Conservation (phyloP, 768 basidiomycete species). For the Phaffia australis region DNA sequence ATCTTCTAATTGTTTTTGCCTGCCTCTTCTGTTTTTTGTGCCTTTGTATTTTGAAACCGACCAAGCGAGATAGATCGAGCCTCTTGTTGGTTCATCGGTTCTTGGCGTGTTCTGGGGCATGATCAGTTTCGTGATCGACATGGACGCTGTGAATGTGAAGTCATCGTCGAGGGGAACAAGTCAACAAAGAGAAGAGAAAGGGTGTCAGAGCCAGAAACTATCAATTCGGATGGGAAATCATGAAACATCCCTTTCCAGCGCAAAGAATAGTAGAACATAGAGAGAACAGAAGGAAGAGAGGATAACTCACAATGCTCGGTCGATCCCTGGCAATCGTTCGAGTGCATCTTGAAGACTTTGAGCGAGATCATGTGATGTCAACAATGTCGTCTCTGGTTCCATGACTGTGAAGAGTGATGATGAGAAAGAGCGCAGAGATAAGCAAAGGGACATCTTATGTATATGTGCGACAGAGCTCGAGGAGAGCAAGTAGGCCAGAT, state of each 20-base stretch:
- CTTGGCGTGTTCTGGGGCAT: constrained; percentile 28
- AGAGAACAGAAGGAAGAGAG: neutral
- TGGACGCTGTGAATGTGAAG: constrained; percentile 28
- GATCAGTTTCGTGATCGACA: constrained; percentile 33
- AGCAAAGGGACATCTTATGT: neutral
- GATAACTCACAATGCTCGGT: constrained; percentile 23
- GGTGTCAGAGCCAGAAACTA: neutral
- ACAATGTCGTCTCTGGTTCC: constrained; percentile 58
- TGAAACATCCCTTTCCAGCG: neutral
- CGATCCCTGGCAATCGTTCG: constrained; percentile 32
- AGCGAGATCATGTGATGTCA: constrained; percentile 45
- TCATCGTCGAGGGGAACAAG: too few relatives aligned
- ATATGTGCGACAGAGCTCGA: too few relatives aligned
- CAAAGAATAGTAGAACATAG: neutral
- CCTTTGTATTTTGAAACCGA: too few relatives aligned
- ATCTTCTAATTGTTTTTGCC: too few relatives aligned
- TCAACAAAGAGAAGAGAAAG: too few relatives aligned
- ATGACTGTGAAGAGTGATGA: constrained; percentile 2
- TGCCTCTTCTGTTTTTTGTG: too few relatives aligned
- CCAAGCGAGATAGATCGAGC: too few relatives aligned
- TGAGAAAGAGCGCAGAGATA: neutral
- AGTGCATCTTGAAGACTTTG: constrained; percentile 37
- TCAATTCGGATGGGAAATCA: too few relatives aligned
- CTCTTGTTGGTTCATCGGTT: neutral
- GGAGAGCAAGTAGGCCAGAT: too few relatives aligned